Evolutionary conservation across 352 stramenopile genomes (phyloP).

Genomic region (Globisporangium spinosum): DNA sequence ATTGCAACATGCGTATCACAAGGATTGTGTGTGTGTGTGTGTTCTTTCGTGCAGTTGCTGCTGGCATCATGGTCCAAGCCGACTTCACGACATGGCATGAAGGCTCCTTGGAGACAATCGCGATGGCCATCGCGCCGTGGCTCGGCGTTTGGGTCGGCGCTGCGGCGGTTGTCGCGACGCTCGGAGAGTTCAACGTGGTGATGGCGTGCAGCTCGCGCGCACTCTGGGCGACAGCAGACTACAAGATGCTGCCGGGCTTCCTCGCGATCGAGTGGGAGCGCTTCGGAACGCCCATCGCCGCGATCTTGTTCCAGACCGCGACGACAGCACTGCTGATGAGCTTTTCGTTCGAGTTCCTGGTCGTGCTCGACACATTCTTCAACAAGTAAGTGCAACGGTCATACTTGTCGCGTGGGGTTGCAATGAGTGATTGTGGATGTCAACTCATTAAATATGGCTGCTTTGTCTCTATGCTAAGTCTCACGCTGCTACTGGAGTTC

Average conservation of each 20-base stretch:
- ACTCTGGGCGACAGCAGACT: slow-evolving; percentile 77
- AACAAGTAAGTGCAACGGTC: slow-evolving; percentile 69
- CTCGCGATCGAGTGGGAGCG: slow-evolving; percentile 64
- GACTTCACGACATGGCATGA: slow-evolving; percentile 72
- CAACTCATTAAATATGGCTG: neutral
- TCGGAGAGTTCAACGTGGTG: slow-evolving; percentile 86
- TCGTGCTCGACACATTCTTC: slow-evolving; percentile 84
- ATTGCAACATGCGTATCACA: no score
- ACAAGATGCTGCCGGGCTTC: slow-evolving; percentile 77
- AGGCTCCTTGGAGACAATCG: slow-evolving; percentile 71
- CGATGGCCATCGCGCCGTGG: slow-evolving; percentile 67
- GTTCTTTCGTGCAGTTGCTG: slow-evolving; percentile 35
- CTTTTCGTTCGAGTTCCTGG: slow-evolving; percentile 80
- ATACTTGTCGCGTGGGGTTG: neutral
- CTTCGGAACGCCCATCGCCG: slow-evolving; percentile 75
- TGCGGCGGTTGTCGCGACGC: slow-evolving; percentile 67
- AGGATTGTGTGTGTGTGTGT: no score
- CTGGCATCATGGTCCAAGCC: slow-evolving; percentile 71
- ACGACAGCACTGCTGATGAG: slow-evolving; percentile 81
- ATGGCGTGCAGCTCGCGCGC: slow-evolving; percentile 82
- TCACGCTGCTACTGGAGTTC: slow-evolving; percentile 80
- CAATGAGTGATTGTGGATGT: neutral
- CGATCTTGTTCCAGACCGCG: slow-evolving; percentile 69
- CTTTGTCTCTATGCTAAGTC: slow-evolving; percentile 22
- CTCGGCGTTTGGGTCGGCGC: slow-evolving; percentile 79